Evolutionary conservation across 441 rosid genomes (phyloP).

Genomic region (Omphalea diandra): DNA sequence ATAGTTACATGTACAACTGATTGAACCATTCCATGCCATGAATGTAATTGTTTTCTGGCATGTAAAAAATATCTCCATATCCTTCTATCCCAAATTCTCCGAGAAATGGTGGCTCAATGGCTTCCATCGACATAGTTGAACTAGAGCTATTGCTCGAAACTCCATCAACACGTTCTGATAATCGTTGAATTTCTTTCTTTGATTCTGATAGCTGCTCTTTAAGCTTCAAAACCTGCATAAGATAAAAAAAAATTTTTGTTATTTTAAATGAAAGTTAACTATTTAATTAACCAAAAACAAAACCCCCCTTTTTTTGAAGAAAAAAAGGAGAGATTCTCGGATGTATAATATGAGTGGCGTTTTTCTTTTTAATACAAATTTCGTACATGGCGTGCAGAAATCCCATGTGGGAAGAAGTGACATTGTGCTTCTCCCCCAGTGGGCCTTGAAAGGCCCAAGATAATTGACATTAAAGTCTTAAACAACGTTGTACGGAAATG

Average conservation of each 20-base stretch:
- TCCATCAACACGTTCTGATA: conserved; percentile 46
- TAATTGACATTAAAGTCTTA: conserved; percentile 13
- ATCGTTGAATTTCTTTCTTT: conserved; percentile 49
- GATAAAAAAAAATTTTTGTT: too few species aligned
- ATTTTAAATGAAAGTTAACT: too few species aligned
- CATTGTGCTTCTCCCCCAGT: too few species aligned
- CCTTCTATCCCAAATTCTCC: conserved; percentile 47
- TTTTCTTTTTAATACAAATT: not conserved
- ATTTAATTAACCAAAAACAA: not conserved
- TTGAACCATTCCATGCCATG: conserved; percentile 53
- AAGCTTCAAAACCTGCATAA: conserved; percentile 65
- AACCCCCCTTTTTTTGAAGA: too few species aligned
- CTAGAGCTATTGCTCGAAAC: conserved; percentile 51
- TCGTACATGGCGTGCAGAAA: not conserved
- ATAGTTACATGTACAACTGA: conserved; percentile 13
- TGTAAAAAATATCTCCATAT: conserved; percentile 44
- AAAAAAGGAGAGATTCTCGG: not conserved
- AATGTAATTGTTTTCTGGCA: conserved; percentile 41
- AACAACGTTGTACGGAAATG: conserved; percentile 15
- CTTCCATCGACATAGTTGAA: conserved; percentile 46
- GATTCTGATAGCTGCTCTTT: conserved; percentile 55
- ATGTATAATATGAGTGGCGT: too few species aligned
- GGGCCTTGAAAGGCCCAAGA: conserved; percentile 33
- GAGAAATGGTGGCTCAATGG: conserved; percentile 38
- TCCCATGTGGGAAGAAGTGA: conserved; percentile 17